A percentile compares a stretch with the other conserved stretches of the same genome.
phyloP scores from a whole-genome alignment of 257 asterid species.

The Solanum megistacrolobum region DNA sequence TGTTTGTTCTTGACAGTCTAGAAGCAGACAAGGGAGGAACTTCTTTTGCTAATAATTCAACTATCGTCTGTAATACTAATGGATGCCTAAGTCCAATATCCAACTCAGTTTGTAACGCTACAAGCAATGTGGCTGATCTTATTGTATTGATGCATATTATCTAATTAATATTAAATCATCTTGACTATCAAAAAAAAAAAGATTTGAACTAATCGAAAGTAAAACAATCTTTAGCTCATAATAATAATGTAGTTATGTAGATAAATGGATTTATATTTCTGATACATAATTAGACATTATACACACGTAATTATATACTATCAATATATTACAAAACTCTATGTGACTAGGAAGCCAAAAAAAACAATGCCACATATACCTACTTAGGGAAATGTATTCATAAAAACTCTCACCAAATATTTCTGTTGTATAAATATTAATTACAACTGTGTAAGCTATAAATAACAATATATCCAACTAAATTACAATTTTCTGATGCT shows the following conservation, averaged over 20 bases:
- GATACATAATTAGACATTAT: background rate
- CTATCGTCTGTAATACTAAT: no score
- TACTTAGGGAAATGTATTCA: background rate
- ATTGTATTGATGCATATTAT: no score
- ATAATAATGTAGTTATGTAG: background rate
- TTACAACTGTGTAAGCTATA: background rate
- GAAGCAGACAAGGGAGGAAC: no score
- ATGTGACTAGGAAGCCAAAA: background rate
- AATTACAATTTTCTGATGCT: background rate
- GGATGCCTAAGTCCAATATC: no score
- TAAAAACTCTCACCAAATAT: background rate
- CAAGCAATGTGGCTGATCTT: no score
- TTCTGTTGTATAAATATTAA: background rate
- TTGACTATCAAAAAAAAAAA: no score
- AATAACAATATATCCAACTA: background rate
- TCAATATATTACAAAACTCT: background rate
- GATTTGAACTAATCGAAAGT: background rate
- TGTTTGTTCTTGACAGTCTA: no score
- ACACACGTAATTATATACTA: background rate
- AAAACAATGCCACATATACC: background rate
- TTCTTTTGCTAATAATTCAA: no score
- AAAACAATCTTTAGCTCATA: background rate
- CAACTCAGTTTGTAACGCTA: no score
- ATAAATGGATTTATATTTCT: background rate
- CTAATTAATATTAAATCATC: no score